A percentile compares a stretch with the other conserved stretches of the same genome.
Conservation (phyloP, 306 rosid genomes). For the Pyrus pyrifolia region DNA sequence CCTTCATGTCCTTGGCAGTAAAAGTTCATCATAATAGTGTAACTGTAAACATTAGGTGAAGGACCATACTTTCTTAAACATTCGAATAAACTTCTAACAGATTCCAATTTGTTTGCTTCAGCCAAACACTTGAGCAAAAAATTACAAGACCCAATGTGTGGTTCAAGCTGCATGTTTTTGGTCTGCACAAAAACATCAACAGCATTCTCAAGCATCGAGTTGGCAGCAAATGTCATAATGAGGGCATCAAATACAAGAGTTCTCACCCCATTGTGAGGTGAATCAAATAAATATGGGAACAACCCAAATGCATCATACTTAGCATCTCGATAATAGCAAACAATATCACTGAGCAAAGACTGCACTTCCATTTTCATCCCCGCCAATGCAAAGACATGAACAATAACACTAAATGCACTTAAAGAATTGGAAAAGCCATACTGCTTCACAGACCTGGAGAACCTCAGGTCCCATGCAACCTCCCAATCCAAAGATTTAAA, state of each 20-base stretch:
- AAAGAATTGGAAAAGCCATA: conserved; percentile 44
- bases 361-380: conserved; percentile 44
- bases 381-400: conserved; percentile 45
- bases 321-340: conserved; percentile 24
- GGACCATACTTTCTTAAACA: conserved; percentile 47
- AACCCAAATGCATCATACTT: conserved; percentile 24
- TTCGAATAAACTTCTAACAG: conserved; percentile 32
- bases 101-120: conserved; percentile 41
- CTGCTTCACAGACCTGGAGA: conserved; percentile 32
- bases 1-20: conserved; percentile 38
- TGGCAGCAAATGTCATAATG: conserved; percentile 45
- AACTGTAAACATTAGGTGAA: conserved; percentile 40
- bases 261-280: background rate
- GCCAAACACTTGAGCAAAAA: conserved; percentile 65
- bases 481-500: conserved; percentile 49
- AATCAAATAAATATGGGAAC: conserved; percentile 3
- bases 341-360: conserved; percentile 50
- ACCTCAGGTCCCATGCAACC: conserved; percentile 34
- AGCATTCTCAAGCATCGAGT: conserved; percentile 59
- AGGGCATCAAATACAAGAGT: conserved; percentile 43
- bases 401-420: conserved; percentile 33
- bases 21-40: conserved; percentile 57
- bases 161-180: conserved; percentile 34
- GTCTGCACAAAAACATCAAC: conserved; percentile 39
- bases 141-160: conserved; percentile 40